A percentile compares a stretch with the other conserved stretches of the same genome.
Evolutionary conservation across 768 basidiomycete species (phyloP).

Genomic region (Hygrocybe punicea): DNA sequence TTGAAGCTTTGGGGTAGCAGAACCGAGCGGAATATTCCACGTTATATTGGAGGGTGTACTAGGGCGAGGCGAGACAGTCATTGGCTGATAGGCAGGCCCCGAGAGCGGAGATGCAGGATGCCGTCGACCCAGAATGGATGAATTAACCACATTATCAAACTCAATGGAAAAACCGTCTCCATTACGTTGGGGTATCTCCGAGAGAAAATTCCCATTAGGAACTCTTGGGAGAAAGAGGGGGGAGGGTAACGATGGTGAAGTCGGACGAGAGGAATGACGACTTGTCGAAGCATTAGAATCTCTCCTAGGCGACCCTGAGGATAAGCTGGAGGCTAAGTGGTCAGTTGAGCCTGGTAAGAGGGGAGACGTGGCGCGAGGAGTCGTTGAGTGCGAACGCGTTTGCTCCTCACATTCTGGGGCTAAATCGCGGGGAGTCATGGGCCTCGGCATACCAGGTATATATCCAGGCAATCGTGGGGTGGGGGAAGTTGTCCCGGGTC

Average conservation of each 20-base stretch:
- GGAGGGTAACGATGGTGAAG: conserved; percentile 46
- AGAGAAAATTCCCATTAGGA: conserved; percentile 56
- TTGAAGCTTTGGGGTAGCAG: conserved; percentile 29
- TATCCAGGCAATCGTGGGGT: conserved; percentile 72
- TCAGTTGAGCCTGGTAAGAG: conserved; percentile 36
- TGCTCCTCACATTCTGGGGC: conserved; percentile 65
- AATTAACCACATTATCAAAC: conserved; percentile 46
- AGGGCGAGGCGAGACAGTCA: conserved; percentile 61
- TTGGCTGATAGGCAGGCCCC: conserved; percentile 55
- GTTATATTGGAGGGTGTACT: conserved; percentile 69
- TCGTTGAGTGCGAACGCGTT: conserved; percentile 60
- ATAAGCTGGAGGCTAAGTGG: conserved; percentile 30
- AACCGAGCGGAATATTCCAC: conserved; percentile 46
- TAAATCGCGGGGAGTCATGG: conserved; percentile 80
- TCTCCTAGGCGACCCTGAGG: conserved; percentile 45
- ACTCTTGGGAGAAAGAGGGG: conserved; percentile 56
- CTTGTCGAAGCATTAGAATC: conserved; percentile 55
- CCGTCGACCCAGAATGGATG: conserved; percentile 52
- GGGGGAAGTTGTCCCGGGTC: conserved; percentile 29
- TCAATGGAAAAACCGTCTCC: conserved; percentile 39
- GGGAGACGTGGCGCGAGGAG: conserved; percentile 76
- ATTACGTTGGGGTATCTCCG: conserved; percentile 44
- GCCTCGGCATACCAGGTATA: conserved; percentile 85
- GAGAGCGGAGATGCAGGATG: conserved; percentile 74
- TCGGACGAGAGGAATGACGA: conserved; percentile 44